phyloP scores from a whole-genome alignment of 1,284 basidiomycete genomes.

The Ceraceosorus bombacis region DNA sequence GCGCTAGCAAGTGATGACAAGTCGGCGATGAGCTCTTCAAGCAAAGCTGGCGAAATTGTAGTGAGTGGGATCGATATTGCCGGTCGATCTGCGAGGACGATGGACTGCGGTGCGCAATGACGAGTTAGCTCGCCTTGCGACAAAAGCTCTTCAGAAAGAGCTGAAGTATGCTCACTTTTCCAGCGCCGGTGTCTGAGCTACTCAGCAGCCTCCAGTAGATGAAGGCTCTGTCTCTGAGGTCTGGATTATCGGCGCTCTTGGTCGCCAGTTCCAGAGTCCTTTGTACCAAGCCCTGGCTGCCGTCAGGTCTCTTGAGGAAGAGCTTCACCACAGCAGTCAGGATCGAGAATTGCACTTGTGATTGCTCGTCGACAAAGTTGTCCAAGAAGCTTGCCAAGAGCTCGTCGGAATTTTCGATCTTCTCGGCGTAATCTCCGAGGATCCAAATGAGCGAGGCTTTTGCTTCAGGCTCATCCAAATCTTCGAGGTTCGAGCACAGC shows the following conservation, averaged over 20 bases:
- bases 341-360: constrained; percentile 89
- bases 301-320: constrained; percentile 87
- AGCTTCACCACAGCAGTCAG: constrained; percentile 94
- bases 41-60: constrained; percentile 76
- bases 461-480: constrained; percentile 94
- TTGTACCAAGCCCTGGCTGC: constrained; percentile 81
- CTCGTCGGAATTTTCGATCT: constrained; percentile 93
- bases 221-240: constrained; percentile 90
- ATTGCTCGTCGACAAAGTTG: constrained; percentile 84
- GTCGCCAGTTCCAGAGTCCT: constrained; percentile 85
- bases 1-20: constrained; percentile 74
- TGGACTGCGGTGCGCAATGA: constrained; percentile 56
- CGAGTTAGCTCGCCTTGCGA: neutral
- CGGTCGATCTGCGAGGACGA: constrained; percentile 81
- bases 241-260: constrained; percentile 91
- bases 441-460: constrained; percentile 99
- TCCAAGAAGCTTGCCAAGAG: constrained; percentile 82
- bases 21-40: constrained; percentile 72
- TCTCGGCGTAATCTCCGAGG: constrained; percentile 92
- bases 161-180: constrained; percentile 60
- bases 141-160: neutral
- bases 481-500: constrained; percentile 87
- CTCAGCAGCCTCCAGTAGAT: constrained; percentile 93
- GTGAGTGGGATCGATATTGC: constrained; percentile 87
- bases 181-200: constrained; percentile 76